Base-by-base conservation (phyloP, 2,329 filamentous ascomycete species). In the Trichoderma sp. region DNA sequence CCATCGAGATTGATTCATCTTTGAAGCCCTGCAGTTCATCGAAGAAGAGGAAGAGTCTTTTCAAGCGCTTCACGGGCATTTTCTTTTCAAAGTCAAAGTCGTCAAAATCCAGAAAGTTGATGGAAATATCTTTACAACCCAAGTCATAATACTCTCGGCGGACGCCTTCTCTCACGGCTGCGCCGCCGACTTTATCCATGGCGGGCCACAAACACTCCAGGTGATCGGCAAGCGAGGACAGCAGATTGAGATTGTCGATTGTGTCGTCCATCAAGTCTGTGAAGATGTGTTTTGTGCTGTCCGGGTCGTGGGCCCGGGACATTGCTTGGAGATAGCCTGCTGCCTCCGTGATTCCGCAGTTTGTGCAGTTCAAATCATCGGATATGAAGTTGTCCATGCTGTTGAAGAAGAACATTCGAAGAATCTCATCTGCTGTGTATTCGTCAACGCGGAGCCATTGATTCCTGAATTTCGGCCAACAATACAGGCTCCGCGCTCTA, bases 171-270 rank as follows among this genome's bases (percentile, higher is more conserved):
- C 5, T 16, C 2, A 21, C 63, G 12, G 7, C 33, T 18, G 24
- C 53, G 53, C 50, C 45, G 1, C 68, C 68, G 11, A 71, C 12
- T 16, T 7, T 18, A 7, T 60, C 45, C 68, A 71, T 60, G 33
- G 56, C 45, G 12, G 53, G 38, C 50, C 29, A 27, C 14, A 59
- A 45, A 18, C 76, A 56, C 3, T 79, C 79, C 45, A 79, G 18
- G 38, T 79, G 75, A 35, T 80, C 79, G 8, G 75, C 76, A 8
- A 80, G 41, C 38, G 80, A 76, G n/a, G 77, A 76, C 12, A 81
- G 69, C 4, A 78, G 31, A 38, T 80, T 77, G 38, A 80, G 35
- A 33, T 77, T 60, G n/a, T 80, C 77, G 18, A 80, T 75, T 3
- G 75, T 77, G 24, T 78, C 76, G n/a, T 71, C 75, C 8, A 80